Conservation (phyloP, 2,329 filamentous ascomycete genomes). For the Fusarium robinianum region DNA sequence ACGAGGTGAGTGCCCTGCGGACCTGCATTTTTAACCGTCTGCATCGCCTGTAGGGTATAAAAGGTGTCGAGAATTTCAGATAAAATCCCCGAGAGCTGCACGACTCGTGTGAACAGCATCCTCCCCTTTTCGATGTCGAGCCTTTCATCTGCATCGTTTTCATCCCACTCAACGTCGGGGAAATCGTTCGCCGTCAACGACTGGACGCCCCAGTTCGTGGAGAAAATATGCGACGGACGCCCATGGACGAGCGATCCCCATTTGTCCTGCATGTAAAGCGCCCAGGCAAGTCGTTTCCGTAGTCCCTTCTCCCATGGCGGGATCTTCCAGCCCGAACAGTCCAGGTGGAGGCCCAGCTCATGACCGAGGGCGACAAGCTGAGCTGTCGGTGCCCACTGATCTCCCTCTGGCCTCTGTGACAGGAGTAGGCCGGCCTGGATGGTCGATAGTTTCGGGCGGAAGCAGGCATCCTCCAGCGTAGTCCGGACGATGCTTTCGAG, state of each 20-base stretch:
- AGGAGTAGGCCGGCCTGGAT: slow-evolving; percentile 77
- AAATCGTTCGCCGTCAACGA: slow-evolving; percentile 70
- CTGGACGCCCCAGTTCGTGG: slow-evolving; percentile 76
- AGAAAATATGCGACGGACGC: slow-evolving; percentile 75
- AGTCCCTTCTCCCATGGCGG: slow-evolving; percentile 85
- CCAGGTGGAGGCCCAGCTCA: slow-evolving; percentile 85
- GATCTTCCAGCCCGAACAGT: slow-evolving; percentile 86
- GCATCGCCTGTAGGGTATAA: slow-evolving; percentile 78
- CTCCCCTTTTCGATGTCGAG: slow-evolving; percentile 70
- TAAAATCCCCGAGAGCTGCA: slow-evolving; percentile 74
- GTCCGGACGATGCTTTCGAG: slow-evolving; percentile 75
- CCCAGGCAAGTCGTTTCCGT: slow-evolving; percentile 86
- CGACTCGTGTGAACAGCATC: slow-evolving; percentile 74
- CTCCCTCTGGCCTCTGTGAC: slow-evolving; percentile 74
- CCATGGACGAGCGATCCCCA: slow-evolving; percentile 88
- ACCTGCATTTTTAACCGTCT: slow-evolving; percentile 68
- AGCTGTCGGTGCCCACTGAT: slow-evolving; percentile 83
- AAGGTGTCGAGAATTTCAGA: slow-evolving; percentile 82
- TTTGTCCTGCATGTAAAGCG: slow-evolving; percentile 90
- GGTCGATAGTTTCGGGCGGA: slow-evolving; percentile 79
- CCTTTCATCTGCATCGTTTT: slow-evolving; percentile 64
- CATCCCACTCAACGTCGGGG: slow-evolving; percentile 70
- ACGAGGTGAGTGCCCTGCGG: slow-evolving; percentile 73
- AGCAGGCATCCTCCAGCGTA: slow-evolving; percentile 76
- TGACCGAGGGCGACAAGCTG: slow-evolving; percentile 86